phyloP scores from a whole-genome alignment of 2,329 filamentous ascomycete species.

The Monosporascus sp. region DNA sequence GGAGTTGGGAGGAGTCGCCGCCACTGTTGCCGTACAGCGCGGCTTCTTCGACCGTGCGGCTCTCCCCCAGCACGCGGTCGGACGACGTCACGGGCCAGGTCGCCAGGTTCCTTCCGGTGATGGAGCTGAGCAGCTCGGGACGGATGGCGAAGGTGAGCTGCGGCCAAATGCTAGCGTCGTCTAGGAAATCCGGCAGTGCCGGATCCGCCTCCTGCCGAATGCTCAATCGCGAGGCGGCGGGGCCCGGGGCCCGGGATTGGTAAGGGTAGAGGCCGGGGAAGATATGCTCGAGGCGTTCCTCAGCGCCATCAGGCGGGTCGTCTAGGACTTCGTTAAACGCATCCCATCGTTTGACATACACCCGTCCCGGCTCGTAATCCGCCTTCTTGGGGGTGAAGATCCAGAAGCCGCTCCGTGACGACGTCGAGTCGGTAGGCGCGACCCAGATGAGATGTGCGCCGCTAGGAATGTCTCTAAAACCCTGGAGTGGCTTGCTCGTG shows the following conservation, averaged over 20 bases:
- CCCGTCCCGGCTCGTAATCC: slow-evolving; percentile 23
- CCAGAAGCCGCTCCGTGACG: slow-evolving; percentile 55
- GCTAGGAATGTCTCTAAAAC: slow-evolving; percentile 49
- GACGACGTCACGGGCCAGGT: slow-evolving; percentile 51
- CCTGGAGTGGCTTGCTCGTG: slow-evolving; percentile 40
- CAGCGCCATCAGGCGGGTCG: slow-evolving; percentile 40
- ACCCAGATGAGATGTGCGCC: slow-evolving; percentile 59
- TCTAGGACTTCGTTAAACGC: slow-evolving; percentile 48
- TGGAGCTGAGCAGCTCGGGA: slow-evolving; percentile 37
- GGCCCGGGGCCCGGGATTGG: slow-evolving; percentile 27
- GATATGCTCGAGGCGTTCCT: slow-evolving; percentile 36
- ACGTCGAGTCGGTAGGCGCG: slow-evolving; percentile 41
- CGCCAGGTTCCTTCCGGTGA: slow-evolving; percentile 36
- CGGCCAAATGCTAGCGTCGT: slow-evolving; percentile 41
- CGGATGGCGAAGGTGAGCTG: slow-evolving; percentile 47
- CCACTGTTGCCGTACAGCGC: slow-evolving; percentile 28
- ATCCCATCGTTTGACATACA: slow-evolving; percentile 39
- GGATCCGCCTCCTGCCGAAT: slow-evolving; percentile 10
- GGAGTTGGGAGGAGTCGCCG: slow-evolving; percentile 10
- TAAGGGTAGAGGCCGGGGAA: slow-evolving; percentile 42
- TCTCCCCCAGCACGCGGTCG: slow-evolving; percentile 44
- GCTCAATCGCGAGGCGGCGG: slow-evolving; percentile 7
- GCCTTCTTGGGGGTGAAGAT: slow-evolving; percentile 35
- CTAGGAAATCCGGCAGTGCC: slow-evolving; percentile 21
- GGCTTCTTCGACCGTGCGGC: slow-evolving; percentile 36